Base-by-base conservation (phyloP, 2,329 filamentous ascomycete genomes). In the Neocucurbitaria cava region DNA sequence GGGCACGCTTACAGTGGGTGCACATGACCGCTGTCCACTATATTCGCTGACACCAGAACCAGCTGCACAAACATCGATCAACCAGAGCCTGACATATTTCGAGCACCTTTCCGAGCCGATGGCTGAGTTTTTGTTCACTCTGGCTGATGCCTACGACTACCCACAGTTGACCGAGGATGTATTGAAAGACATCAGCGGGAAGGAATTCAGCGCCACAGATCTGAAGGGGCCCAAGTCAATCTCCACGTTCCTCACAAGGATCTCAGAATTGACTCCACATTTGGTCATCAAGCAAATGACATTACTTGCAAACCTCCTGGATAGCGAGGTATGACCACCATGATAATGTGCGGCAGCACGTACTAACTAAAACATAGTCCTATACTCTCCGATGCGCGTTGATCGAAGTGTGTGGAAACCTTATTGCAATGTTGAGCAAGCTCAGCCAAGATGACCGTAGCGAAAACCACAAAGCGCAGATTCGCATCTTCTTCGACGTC, bases 81-180 rank as follows among this genome's bases (percentile, higher is more conserved):
- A 98, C 49, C 95, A 99, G 76, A 98, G 95, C 72, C 79, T 99
- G 63, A 96, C 95, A 5, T 99, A 99, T 74, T 99, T 98, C 69
- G 95, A 99, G 77, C 95, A 99, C 76, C 80, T 99, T n/a, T 94
- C 95, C 0, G 95, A 99, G 71, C 95, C 95, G 1, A 99, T 99
- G 95, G 95, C 95, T 28, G 96, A 99, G 74, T 96, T 99, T 68
- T 81, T 99, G 4, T 92, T 98, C 68, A 99, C 98, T 69, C 82
- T 99, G 23, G 89, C 93, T 1, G 93, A 98, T 73, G 94, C 97
- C 79, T 99, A 98, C 78, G 95, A 99, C 77, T 96, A 98, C 73
- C 91, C 93, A 15, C 95, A 99, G 70, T 83, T 99, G 8, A 89
- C 92, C 4, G 95, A 97, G 73, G 95, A 99, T 72, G 91, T 98